A percentile compares a stretch with the other conserved stretches of the same genome.
Evolutionary conservation across 2,329 filamentous ascomycete genomes (phyloP).

Genomic region (Blastomyces emzantsi): DNA sequence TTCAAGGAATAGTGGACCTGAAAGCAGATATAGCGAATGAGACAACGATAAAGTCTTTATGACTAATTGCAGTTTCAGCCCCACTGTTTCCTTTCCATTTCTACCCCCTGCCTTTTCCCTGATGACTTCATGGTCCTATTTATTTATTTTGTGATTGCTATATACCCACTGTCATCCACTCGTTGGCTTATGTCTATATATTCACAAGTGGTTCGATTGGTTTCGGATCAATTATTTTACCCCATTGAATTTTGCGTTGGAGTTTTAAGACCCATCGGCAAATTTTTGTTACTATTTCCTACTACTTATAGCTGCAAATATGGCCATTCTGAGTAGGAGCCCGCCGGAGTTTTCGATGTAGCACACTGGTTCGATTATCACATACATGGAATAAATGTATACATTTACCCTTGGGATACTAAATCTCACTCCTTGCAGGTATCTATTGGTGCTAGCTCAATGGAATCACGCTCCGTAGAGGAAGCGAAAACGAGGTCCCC

Average conservation of each 20-base stretch:
- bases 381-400: background rate
- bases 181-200: background rate
- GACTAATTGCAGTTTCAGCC: background rate
- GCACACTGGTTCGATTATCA: background rate
- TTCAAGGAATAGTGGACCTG: background rate
- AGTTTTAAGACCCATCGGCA: background rate
- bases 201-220: background rate
- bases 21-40: background rate
- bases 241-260: background rate
- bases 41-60: background rate
- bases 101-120: background rate
- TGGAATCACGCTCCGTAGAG: background rate
- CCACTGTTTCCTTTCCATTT: background rate
- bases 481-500: background rate
- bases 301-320: background rate
- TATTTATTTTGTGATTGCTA: background rate
- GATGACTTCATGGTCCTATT: background rate
- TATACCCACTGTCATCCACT: conserved; percentile 4
- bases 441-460: background rate
- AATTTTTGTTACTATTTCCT: background rate
- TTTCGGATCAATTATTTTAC: background rate
- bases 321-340: background rate
- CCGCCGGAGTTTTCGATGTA: background rate
- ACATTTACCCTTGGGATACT: background rate
- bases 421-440: background rate